Percentiles rank a stretch among this genome's conserved stretches.
These are phyloP conservation scores for Aspergillus arachidicola DNA, from an alignment of 2,329 filamentous ascomycete species.

Conservation along the genomic window DNA sequence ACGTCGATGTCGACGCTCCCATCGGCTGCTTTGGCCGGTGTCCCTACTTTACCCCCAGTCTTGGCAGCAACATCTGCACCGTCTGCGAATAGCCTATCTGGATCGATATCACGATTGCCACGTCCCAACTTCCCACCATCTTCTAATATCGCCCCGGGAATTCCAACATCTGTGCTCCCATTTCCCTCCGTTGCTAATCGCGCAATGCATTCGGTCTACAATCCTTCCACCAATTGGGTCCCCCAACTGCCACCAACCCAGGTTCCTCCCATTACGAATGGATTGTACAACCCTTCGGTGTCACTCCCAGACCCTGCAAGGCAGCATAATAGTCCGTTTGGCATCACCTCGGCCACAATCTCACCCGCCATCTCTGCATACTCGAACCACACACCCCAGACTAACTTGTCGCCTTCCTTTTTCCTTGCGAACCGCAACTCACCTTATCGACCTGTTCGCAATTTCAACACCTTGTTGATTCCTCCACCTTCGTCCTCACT, in stretches of 20 bases:
- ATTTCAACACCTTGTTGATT: slow-evolving; percentile 87
- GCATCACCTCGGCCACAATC: slow-evolving; percentile 55
- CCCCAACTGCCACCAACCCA: slow-evolving; percentile 41
- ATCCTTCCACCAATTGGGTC: slow-evolving; percentile 55
- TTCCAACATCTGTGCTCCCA: slow-evolving; percentile 52
- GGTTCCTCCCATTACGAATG: slow-evolving; percentile 31
- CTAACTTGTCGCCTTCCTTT: slow-evolving; percentile 80
- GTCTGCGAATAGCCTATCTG: slow-evolving; percentile 30
- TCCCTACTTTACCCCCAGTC: slow-evolving; percentile 39
- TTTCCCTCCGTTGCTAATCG: slow-evolving; percentile 66
- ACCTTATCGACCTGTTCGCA: slow-evolving; percentile 86
- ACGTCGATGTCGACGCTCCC: slow-evolving; percentile 29
- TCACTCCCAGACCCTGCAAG: slow-evolving; percentile 41
- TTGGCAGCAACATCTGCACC: slow-evolving; percentile 38
- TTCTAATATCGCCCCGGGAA: slow-evolving; percentile 47
- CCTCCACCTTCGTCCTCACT: slow-evolving; percentile 80
- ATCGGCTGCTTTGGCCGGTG: slow-evolving; percentile 26
- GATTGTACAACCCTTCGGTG: slow-evolving; percentile 33
- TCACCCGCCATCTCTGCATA: slow-evolving; percentile 73
- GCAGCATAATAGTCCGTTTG: slow-evolving; percentile 54
- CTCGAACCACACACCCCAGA: slow-evolving; percentile 62
- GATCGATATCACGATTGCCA: slow-evolving; percentile 60
- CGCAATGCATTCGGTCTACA: slow-evolving; percentile 75
- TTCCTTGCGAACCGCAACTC: slow-evolving; percentile 87
- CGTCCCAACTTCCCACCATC: slow-evolving; percentile 72